Percentiles rank a stretch among this genome's conserved stretches.
Evolutionary conservation across 345 rosid species (phyloP).

Genomic region (Gossypium raimondii): DNA sequence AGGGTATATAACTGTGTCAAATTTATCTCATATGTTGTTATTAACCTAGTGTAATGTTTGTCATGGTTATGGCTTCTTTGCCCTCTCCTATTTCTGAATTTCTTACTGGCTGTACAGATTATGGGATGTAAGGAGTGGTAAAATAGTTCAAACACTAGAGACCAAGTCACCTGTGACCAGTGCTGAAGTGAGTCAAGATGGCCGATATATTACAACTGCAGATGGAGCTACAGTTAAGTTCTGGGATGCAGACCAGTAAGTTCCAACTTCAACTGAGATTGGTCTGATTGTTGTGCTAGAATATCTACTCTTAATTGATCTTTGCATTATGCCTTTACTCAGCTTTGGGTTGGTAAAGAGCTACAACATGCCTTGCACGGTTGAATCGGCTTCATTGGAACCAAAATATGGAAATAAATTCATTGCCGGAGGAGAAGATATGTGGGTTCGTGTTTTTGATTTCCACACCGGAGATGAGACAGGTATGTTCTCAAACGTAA

Average conservation of each 20-base stretch:
- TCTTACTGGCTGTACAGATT: slow-evolving; percentile 40
- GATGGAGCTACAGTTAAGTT: slow-evolving; percentile 90
- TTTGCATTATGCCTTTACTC: neutral
- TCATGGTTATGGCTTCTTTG: neutral
- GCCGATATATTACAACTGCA: slow-evolving; percentile 88
- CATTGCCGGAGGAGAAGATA: slow-evolving; percentile 62
- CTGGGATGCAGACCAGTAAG: slow-evolving; percentile 98
- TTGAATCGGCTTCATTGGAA: slow-evolving; percentile 76
- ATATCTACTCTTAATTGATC: slow-evolving; percentile 9
- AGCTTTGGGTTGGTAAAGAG: slow-evolving; percentile 89
- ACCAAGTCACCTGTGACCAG: slow-evolving; percentile 82
- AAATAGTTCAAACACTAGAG: slow-evolving; percentile 81
- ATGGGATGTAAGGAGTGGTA: slow-evolving; percentile 88
- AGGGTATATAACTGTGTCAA: too few relatives aligned
- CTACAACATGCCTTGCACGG: slow-evolving; percentile 79
- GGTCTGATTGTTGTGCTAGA: neutral
- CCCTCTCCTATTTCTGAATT: neutral
- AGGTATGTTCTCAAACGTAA: slow-evolving; percentile 33
- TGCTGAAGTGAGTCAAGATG: slow-evolving; percentile 95
- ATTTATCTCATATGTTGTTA: neutral
- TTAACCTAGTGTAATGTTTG: neutral
- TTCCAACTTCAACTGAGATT: slow-evolving; percentile 6
- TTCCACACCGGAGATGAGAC: slow-evolving; percentile 66
- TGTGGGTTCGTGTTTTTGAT: slow-evolving; percentile 65
- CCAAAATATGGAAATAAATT: slow-evolving; percentile 48